Conservation (phyloP, 352 stramenopile genomes). For the Phytophthora sp. region DNA sequence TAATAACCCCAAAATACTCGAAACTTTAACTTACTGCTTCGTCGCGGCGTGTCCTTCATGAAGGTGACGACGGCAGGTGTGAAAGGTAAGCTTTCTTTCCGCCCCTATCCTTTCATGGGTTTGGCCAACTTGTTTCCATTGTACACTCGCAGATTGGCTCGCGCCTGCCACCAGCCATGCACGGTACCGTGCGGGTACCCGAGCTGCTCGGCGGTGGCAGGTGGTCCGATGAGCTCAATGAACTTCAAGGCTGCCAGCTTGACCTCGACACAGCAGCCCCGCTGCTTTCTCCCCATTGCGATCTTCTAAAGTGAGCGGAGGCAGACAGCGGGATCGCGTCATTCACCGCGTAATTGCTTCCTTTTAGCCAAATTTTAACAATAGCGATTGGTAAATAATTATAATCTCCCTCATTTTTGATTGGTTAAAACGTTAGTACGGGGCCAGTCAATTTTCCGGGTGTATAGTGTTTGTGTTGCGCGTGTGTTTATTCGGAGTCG, state of each 20-base stretch:
- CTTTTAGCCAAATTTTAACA: background rate
- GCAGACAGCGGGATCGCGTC: background rate
- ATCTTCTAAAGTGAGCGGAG: background rate
- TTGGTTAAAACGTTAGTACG: too few relatives aligned
- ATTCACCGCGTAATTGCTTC: background rate
- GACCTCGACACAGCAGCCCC: background rate
- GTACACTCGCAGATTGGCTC: background rate
- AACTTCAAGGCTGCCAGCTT: background rate
- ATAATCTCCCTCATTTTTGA: too few relatives aligned
- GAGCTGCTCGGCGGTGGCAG: background rate
- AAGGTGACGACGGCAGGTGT: background rate
- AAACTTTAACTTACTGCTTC: background rate
- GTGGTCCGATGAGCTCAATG: background rate
- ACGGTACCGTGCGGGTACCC: background rate
- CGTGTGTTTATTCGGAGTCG: too few relatives aligned
- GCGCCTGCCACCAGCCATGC: too few relatives aligned
- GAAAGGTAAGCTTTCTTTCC: conserved; percentile 2
- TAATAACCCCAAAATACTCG: too few relatives aligned
- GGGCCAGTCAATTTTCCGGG: background rate
- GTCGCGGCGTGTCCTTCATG: background rate
- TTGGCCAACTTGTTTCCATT: background rate
- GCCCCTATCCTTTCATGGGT: background rate
- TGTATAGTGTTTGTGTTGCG: too few relatives aligned
- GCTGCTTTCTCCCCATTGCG: background rate
- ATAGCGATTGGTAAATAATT: too few relatives aligned